Percentiles rank a stretch among this genome's conserved stretches.
These are phyloP conservation scores for Codiaeum variegatum DNA, from an alignment of 441 rosid genomes.

Conservation along the genomic window DNA sequence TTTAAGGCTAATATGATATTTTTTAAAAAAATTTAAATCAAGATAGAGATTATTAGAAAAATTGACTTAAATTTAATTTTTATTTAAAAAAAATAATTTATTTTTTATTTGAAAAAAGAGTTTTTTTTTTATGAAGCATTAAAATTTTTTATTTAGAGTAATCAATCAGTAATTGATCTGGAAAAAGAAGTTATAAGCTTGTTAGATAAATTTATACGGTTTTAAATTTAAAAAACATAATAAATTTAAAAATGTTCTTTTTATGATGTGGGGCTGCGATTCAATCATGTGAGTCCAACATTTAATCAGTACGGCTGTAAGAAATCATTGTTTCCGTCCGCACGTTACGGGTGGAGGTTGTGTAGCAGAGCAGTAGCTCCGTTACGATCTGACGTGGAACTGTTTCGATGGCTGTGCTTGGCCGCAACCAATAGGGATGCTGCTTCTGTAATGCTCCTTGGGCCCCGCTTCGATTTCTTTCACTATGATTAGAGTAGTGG, in stretches of 20 bases:
- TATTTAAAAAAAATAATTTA: no score
- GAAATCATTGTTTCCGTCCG: slow-evolving; percentile 25
- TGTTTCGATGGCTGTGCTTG: slow-evolving; percentile 25
- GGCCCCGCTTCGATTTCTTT: slow-evolving; percentile 29
- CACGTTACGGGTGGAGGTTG: slow-evolving; percentile 13
- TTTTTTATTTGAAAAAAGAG: no score
- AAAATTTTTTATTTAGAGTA: no score
- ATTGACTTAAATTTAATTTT: no score
- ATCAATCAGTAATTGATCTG: no score
- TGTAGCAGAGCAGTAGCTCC: slow-evolving; percentile 12
- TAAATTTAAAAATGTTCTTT: background rate
- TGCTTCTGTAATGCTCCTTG: slow-evolving; percentile 24
- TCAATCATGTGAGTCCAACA: slow-evolving; percentile 27
- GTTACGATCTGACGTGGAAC: slow-evolving; percentile 28
- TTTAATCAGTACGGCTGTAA: slow-evolving; percentile 19
- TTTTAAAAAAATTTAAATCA: no score
- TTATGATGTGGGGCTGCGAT: slow-evolving; percentile 26
- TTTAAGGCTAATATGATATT: no score
- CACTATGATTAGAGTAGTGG: background rate
- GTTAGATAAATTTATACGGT: no score
- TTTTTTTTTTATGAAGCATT: no score
- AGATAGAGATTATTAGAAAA: no score
- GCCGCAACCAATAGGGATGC: slow-evolving; percentile 44
- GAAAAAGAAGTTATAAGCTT: no score
- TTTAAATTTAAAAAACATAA: no score